Base-by-base conservation (phyloP, 2,329 filamentous ascomycete species). In the Ustulina deusta region DNA sequence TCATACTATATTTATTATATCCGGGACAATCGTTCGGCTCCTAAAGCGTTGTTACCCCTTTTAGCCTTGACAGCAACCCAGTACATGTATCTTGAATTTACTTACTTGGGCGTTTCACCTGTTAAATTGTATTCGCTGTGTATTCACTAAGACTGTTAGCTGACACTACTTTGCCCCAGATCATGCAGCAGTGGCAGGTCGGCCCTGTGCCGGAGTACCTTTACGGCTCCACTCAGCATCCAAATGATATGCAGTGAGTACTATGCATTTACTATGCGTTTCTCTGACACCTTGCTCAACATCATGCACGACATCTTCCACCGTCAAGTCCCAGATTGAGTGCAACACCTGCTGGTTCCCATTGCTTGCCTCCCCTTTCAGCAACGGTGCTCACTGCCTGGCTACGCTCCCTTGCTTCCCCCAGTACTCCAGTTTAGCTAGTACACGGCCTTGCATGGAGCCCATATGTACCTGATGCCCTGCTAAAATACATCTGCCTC, bases 171-270 rank as follows among this genome's bases (percentile, higher is more conserved):
- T 75, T 75, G 61, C 70, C 70, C 61, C 76, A 87, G 85, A 84
- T 80, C 80, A 88, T 88, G 86, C 84, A 88, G 82, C 85, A 87
- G 80, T 88, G 86, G 86, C 84, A 87, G 79, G 84, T 88, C 79
- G 85, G 85, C 81, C 85, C 85, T 74, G 83, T 88, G 80, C 85
- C 85, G 81, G 85, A 87, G 79, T 86, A 87, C 81, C 83, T 87
- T 74, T 87, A 70, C 78, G 78, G 77, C 76, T 85, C 83, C 79
- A 81, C 84, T 75, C 84, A 85, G 75, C 84, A 84, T 76, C 81
- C 83, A 73, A 85, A 83, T 80, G 84, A 86, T 72, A 85, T 87
- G 79, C 85, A 87, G 86, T 88, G 82, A 87, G 86, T 87, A 82
- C 77, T 60, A 79, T 77, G 66, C 78, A 71, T 69, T 72, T 87